Percentiles rank a stretch among this genome's conserved stretches.
phyloP scores from a whole-genome alignment of 352 stramenopile species.

The Blastocystis sp. region DNA sequence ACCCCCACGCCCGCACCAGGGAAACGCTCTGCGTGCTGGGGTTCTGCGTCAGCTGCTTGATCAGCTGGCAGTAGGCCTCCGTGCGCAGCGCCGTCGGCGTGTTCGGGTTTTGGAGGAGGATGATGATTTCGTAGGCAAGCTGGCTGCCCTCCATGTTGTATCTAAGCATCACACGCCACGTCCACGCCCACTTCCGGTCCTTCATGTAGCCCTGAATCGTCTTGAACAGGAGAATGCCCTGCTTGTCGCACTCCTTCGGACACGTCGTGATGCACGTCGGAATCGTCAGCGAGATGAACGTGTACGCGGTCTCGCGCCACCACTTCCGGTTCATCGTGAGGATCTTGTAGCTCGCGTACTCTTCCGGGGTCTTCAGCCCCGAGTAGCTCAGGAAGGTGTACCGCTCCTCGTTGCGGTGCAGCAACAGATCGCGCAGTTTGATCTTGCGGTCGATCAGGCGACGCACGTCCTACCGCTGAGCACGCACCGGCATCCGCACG shows the following conservation, averaged over 20 bases:
- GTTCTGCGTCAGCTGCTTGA: constrained; percentile 77
- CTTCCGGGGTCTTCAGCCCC: constrained; percentile 68
- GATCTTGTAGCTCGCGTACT: constrained; percentile 69
- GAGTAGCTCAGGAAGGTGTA: constrained; percentile 65
- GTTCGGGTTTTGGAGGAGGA: constrained; percentile 61
- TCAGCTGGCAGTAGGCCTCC: constrained; percentile 76
- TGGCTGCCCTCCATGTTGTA: constrained; percentile 68
- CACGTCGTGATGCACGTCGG: constrained; percentile 59
- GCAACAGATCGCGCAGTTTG: constrained; percentile 69
- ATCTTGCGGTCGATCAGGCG: constrained; percentile 69
- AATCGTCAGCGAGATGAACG: constrained; percentile 62
- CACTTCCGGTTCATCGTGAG: constrained; percentile 54
- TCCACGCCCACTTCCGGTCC: constrained; percentile 72
- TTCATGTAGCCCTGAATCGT: constrained; percentile 76
- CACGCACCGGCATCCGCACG: not conserved
- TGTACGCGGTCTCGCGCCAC: constrained; percentile 55
- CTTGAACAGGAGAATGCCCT: constrained; percentile 75
- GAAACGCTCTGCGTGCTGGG: constrained; percentile 69
- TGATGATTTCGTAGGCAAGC: constrained; percentile 73
- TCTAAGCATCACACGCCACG: constrained; percentile 18
- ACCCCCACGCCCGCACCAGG: not conserved
- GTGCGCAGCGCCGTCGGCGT: constrained; percentile 71
- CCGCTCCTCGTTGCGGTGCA: constrained; percentile 54
- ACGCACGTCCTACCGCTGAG: constrained; percentile 58
- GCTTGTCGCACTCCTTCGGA: constrained; percentile 70